Percentiles rank a stretch among this genome's conserved stretches.
Conservation (phyloP, 1,139 yeast genomes). For the Hyphopichia burtonii region DNA sequence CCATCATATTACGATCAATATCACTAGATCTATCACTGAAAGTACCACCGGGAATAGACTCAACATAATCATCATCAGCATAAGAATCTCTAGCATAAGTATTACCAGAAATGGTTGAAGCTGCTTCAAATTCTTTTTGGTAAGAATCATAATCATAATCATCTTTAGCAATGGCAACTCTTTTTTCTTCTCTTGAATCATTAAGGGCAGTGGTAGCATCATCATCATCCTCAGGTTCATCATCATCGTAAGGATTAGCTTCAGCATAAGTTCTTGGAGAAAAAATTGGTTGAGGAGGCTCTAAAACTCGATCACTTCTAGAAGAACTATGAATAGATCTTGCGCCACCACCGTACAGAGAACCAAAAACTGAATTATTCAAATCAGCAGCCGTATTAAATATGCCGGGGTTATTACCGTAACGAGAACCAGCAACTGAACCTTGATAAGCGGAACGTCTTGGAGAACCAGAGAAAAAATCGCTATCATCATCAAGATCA, state of each 20-base stretch:
- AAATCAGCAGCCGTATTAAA: neutral
- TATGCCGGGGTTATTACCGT: neutral
- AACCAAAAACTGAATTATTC: constrained; percentile 1
- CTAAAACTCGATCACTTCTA: constrained; percentile 50
- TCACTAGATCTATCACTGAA: constrained; percentile 34
- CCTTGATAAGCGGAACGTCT: constrained; percentile 14
- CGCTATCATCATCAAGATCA: constrained; percentile 37
- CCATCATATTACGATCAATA: constrained; percentile 47
- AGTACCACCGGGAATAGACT: constrained; percentile 3
- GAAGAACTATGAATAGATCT: constrained; percentile 32
- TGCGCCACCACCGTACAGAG: constrained; percentile 17
- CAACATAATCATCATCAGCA: constrained; percentile 1
- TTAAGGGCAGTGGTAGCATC: constrained; percentile 4
- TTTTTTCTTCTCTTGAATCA: constrained; percentile 12
- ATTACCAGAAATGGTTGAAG: constrained; percentile 33
- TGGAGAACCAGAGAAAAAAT: constrained; percentile 31
- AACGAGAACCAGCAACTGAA: constrained; percentile 2
- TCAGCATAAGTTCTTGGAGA: constrained; percentile 63
- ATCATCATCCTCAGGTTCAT: constrained; percentile 15
- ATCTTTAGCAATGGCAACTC: constrained; percentile 6
- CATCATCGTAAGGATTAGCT: constrained; percentile 53
- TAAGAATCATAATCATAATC: constrained; percentile 38
- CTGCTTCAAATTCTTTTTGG: constrained; percentile 36
- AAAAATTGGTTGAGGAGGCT: constrained; percentile 65
- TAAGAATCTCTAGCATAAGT: constrained; percentile 3